Evolutionary conservation across 2,329 filamentous ascomycete genomes (phyloP).

Genomic region (Periconia macrospinosa): DNA sequence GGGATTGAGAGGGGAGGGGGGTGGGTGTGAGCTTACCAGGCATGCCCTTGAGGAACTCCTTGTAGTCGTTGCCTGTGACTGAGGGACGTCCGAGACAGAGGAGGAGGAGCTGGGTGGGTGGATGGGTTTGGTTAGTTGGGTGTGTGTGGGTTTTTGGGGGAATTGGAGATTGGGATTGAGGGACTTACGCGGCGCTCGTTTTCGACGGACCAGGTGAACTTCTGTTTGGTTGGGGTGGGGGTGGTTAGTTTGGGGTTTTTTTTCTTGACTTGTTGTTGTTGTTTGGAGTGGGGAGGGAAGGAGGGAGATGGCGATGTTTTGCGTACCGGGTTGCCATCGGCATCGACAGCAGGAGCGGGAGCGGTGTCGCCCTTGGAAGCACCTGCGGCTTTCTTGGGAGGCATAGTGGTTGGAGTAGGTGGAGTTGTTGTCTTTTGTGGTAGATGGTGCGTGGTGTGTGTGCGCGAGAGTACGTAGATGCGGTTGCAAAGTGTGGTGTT

Average conservation of each 20-base stretch:
- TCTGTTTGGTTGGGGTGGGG: not conserved
- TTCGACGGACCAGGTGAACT: constrained; percentile 13
- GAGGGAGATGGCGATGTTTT: too few species aligned
- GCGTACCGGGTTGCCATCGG: constrained; percentile 2
- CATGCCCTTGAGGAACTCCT: not conserved
- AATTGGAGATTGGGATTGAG: not conserved
- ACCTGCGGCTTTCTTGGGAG: constrained; percentile 2
- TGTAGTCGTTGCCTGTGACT: not conserved
- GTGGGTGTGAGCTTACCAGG: not conserved
- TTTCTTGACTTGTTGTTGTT: not conserved
- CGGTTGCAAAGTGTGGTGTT: not conserved
- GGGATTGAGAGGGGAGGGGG: not conserved
- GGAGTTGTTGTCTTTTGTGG: not conserved
- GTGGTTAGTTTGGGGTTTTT: not conserved
- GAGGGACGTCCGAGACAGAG: constrained; percentile 10
- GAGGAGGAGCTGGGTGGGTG: constrained; percentile 25
- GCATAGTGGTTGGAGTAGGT: not conserved
- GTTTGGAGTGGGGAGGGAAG: not conserved
- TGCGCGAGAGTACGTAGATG: not conserved
- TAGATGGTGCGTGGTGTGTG: not conserved
- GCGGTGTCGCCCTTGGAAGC: not conserved
- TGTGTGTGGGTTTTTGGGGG: too few species aligned
- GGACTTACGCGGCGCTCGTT: constrained; percentile 13
- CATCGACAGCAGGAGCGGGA: not conserved
- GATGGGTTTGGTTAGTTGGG: not conserved